Base-by-base conservation (phyloP, 306 rosid species). In the Acacia confusa region DNA sequence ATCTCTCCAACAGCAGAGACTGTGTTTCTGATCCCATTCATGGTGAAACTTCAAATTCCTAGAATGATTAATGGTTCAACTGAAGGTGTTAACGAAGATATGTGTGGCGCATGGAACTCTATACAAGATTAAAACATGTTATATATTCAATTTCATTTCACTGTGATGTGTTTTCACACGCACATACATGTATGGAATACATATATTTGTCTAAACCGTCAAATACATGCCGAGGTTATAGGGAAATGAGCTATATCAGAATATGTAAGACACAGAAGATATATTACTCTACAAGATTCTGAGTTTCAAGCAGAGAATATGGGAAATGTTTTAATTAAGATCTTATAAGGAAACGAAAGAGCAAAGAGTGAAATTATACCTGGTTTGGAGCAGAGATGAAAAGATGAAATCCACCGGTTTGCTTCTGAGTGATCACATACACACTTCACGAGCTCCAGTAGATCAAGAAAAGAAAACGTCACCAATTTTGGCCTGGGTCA, bases 21-120 rank as follows among this genome's bases (percentile, higher is more conserved):
- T 1, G 75, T 43, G 57, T 70, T 43, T 70, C 38, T 70, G 38
- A 70, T 24, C 57, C 75, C 38, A 44, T 70, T 70, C 75, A 70
- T 70, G n/a, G 75, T 7, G n/a, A 43, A 70, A 70, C 75, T 43
- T 70, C 57, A 43, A 70, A 13, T 38, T 25, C 52, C 52, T 69
- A 38, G 47, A 67, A 38, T 69, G 32, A 38, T 69, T 38, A 3
- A 40, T 4, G 36, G 7, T 70, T 70, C 38, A 70, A 44, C 38
- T 0, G 17, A 17, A 70, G 53, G 13, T 41, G 75, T 70, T 43
- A 43, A 70, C 6, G 11, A 43, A 70, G 75, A 70, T 11, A n/a
- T 14, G 28, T 9, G 5, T 22, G 63, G 28, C 1, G 14, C 22
- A 55, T 55, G 9, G 63, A 55, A 22, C 2, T 70, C 10, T 41